Conservation (phyloP, 1,139 yeast genomes). For the Saccharomyces pastorianus region DNA sequence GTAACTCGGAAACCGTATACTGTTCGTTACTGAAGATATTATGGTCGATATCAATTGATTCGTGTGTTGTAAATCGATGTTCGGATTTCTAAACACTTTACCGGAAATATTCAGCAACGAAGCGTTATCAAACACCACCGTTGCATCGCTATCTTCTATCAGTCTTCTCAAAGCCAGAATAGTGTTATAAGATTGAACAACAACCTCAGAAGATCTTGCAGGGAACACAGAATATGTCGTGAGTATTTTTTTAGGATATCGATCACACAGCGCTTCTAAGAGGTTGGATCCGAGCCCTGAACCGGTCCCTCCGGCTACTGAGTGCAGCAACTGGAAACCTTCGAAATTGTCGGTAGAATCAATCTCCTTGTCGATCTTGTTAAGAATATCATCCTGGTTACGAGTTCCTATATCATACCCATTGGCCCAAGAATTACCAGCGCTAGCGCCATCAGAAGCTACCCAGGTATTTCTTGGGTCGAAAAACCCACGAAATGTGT, state of each 20-base stretch:
- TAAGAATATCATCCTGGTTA: constrained; percentile 63
- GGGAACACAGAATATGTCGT: constrained; percentile 88
- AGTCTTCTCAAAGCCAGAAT: constrained; percentile 72
- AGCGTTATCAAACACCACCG: constrained; percentile 83
- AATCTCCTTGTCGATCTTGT: constrained; percentile 81
- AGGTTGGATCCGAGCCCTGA: constrained; percentile 86
- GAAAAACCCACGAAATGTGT: constrained; percentile 56
- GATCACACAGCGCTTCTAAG: constrained; percentile 69
- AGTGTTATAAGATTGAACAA: constrained; percentile 93
- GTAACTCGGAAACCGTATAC: constrained; percentile 85
- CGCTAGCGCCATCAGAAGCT: constrained; percentile 77
- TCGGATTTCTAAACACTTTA: constrained; percentile 34
- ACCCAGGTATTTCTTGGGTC: constrained; percentile 79
- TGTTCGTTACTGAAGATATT: constrained; percentile 76
- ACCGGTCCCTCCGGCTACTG: constrained; percentile 99
- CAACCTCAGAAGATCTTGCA: constrained; percentile 76
- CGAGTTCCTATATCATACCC: constrained; percentile 74
- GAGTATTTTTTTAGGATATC: constrained; percentile 73
- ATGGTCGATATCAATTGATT: constrained; percentile 82
- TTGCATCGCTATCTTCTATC: constrained; percentile 77
- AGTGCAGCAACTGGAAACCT: constrained; percentile 84
- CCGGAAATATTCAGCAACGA: constrained; percentile 52
- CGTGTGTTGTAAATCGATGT: constrained; percentile 54
- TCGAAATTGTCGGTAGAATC: constrained; percentile 87
- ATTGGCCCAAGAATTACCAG: constrained; percentile 93